These are phyloP conservation scores for Bryoerythrophyllum caledonicum DNA, from an alignment of 225 moss, liverwort and hornwort genomes.

Conservation along the genomic window DNA sequence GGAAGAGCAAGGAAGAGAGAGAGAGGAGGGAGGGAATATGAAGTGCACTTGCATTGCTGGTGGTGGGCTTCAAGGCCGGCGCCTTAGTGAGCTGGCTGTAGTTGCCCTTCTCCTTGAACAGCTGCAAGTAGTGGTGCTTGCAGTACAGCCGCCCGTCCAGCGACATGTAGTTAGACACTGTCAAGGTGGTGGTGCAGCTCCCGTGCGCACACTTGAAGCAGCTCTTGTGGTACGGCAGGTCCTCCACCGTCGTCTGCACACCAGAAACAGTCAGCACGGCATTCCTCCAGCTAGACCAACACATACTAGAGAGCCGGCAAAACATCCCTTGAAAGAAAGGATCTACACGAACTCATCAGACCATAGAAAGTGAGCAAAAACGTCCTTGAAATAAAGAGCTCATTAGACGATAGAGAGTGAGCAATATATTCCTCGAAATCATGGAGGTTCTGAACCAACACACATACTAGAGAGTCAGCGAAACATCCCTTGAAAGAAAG, in stretches of 20 bases:
- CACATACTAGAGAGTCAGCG: no score
- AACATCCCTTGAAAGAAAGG: no score
- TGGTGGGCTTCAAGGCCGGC: conserved; percentile 67
- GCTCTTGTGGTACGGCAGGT: conserved; percentile 80
- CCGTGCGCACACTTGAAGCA: conserved; percentile 95
- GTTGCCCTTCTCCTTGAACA: conserved; percentile 96
- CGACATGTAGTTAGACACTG: conserved; percentile 72
- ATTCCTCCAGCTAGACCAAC: no score
- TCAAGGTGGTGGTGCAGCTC: conserved; percentile 68
- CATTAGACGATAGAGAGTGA: no score
- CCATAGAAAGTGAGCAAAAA: no score
- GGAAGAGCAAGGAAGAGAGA: not conserved
- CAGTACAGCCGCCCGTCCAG: conserved; percentile 90
- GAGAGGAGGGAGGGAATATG: conserved; percentile 11
- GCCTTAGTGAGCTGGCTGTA: conserved; percentile 84
- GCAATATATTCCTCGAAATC: no score
- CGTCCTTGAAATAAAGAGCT: no score
- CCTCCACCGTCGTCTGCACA: conserved; percentile 81
- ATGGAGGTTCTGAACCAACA: no score
- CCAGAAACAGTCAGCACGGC: not conserved
- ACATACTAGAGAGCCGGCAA: no score
- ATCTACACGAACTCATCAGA: no score
- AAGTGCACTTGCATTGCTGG: conserved; percentile 43
- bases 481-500: no score
- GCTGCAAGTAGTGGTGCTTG: conserved; percentile 89